Conservation (phyloP, 2,329 filamentous ascomycete species). For the Colletotrichum nymphaeae region DNA sequence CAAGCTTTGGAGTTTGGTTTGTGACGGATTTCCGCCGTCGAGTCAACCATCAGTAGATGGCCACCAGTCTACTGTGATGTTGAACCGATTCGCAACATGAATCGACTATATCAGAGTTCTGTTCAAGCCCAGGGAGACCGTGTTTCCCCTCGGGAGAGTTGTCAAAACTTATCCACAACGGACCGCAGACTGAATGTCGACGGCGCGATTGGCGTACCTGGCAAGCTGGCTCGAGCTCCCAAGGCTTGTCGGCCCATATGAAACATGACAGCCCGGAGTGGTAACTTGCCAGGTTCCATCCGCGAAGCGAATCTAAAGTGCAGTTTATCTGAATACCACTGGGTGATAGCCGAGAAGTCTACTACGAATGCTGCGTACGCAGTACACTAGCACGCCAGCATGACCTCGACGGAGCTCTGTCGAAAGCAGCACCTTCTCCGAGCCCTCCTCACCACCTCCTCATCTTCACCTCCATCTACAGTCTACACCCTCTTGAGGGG, state of each 20-base stretch:
- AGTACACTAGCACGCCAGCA: neutral
- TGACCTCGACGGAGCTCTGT: slow-evolving; percentile 2
- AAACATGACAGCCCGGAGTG: slow-evolving; percentile 29
- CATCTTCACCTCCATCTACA: neutral
- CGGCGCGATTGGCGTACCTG: slow-evolving; percentile 26
- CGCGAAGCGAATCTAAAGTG: slow-evolving; percentile 1
- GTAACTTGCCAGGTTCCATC: slow-evolving; percentile 14
- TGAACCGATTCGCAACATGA: neutral
- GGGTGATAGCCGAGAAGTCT: slow-evolving; percentile 16
- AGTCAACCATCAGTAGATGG: neutral
- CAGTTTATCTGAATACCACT: slow-evolving; percentile 2
- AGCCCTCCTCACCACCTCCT: slow-evolving; percentile 9
- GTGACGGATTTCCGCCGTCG: neutral
- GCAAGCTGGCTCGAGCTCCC: slow-evolving; percentile 25
- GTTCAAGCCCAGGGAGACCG: neutral
- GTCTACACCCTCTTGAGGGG: neutral
- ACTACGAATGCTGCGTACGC: neutral
- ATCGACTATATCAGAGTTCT: slow-evolving; percentile 1
- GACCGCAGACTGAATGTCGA: slow-evolving; percentile 1
- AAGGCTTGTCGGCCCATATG: slow-evolving; percentile 6
- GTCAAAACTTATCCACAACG: neutral
- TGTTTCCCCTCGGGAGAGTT: neutral
- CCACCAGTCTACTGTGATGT: neutral
- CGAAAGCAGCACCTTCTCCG: slow-evolving; percentile 26
- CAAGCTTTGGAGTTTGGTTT: neutral